These are phyloP conservation scores for Barbatosphaeria neglecta DNA, from an alignment of 495 filamentous ascomycete species.

Conservation along the genomic window DNA sequence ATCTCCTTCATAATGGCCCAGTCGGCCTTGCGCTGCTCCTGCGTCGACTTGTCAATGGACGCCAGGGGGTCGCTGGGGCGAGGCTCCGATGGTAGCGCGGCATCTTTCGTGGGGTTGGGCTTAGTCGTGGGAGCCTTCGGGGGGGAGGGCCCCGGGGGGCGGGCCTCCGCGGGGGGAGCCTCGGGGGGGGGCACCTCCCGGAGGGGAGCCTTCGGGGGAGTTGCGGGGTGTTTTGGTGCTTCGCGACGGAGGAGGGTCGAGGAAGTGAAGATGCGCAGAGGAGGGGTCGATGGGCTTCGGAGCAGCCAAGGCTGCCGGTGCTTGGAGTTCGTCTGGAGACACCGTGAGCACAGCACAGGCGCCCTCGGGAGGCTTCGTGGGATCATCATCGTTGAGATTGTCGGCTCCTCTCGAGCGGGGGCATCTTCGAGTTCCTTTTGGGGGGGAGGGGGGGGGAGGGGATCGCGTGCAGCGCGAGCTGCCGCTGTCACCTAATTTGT, in stretches of 20 bases:
- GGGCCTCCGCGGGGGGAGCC: too few species aligned
- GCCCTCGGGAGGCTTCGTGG: not conserved
- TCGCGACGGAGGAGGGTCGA: not conserved
- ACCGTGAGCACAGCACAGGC: not conserved
- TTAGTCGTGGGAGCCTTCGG: not conserved
- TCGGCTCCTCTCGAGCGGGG: not conserved
- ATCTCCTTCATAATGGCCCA: slow-evolving; percentile 99
- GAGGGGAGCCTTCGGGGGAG: too few species aligned
- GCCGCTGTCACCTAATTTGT: not conserved
- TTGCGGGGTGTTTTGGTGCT: not conserved
- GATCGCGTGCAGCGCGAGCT: not conserved
- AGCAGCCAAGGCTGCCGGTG: not conserved
- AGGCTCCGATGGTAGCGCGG: slow-evolving; percentile 2
- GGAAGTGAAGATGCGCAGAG: not conserved
- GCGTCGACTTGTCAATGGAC: slow-evolving; percentile 42
- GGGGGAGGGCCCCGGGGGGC: too few species aligned
- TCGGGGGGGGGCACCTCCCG: too few species aligned
- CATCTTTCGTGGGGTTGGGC: not conserved
- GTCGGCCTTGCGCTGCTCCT: slow-evolving; percentile 89
- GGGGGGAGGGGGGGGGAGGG: not conserved
- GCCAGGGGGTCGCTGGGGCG: slow-evolving; percentile 23
- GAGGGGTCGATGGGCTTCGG: not conserved
- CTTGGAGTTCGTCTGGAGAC: not conserved
- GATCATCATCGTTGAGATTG: not conserved
- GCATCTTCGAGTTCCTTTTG: not conserved